phyloP scores from a whole-genome alignment of 768 basidiomycete species.

The Leucosporidium yakuticum region DNA sequence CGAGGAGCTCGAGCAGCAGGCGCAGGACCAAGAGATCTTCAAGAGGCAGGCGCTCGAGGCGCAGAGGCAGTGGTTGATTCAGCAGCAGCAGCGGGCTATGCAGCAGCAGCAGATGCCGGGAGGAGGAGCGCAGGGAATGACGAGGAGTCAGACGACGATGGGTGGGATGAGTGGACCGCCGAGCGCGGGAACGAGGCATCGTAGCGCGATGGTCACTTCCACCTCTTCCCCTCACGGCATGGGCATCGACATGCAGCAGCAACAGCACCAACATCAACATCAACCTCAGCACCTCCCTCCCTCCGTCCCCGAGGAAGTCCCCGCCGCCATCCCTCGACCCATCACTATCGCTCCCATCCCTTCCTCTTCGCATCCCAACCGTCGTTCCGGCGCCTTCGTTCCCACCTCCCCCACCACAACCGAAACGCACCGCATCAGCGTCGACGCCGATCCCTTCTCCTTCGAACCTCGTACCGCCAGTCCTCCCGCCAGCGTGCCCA shows the following conservation, averaged over 20 bases:
- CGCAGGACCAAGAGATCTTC: slow-evolving; percentile 76
- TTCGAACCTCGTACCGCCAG: slow-evolving; percentile 17
- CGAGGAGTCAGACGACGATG: slow-evolving; percentile 35
- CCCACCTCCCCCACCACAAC: slow-evolving; percentile 22
- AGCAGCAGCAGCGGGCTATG: slow-evolving; percentile 29
- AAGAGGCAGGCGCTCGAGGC: slow-evolving; percentile 61
- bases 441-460: slow-evolving; percentile 32
- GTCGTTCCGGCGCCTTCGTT: slow-evolving; percentile 18
- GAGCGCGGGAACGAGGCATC: slow-evolving; percentile 20
- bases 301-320: slow-evolving; percentile 8
- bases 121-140: slow-evolving; percentile 34
- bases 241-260: slow-evolving; percentile 8
- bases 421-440: slow-evolving; percentile 23
- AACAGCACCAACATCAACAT: neutral
- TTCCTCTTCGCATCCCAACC: slow-evolving; percentile 14
- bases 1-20: slow-evolving; percentile 68
- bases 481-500: slow-evolving; percentile 2
- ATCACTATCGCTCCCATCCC: neutral
- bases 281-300: slow-evolving; percentile 14
- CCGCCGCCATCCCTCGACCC: neutral
- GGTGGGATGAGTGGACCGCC: slow-evolving; percentile 12
- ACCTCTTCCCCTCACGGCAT: neutral
- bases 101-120: slow-evolving; percentile 19
- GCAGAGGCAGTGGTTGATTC: slow-evolving; percentile 55
- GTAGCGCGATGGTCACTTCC: slow-evolving; percentile 29